Percentiles rank a stretch among this genome's conserved stretches.
These are phyloP conservation scores for Neofusicoccum kwambonambiense DNA, from an alignment of 2,329 filamentous ascomycete species.

Conservation along the genomic window DNA sequence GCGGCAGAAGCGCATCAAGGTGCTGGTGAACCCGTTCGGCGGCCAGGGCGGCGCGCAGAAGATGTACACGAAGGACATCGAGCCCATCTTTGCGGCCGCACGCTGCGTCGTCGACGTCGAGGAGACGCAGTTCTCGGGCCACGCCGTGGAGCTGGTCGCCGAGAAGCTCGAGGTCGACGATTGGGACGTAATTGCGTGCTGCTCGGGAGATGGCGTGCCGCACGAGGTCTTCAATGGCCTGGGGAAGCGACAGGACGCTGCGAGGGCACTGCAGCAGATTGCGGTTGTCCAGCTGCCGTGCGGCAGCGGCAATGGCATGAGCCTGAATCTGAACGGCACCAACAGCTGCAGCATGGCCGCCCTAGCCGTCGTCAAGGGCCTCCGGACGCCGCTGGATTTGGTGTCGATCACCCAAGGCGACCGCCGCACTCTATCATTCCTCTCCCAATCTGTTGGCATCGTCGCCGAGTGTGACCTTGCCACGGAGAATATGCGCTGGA, in stretches of 20 bases:
- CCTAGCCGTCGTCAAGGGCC: conserved; percentile 80
- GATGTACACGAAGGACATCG: conserved; percentile 71
- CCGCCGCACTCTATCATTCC: conserved; percentile 74
- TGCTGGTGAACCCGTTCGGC: conserved; percentile 87
- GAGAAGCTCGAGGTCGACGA: conserved; percentile 72
- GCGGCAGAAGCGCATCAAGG: conserved; percentile 74
- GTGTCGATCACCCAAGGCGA: conserved; percentile 83
- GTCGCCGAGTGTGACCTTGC: conserved; percentile 87
- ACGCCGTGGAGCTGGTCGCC: conserved; percentile 71
- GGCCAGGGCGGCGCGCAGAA: conserved; percentile 75
- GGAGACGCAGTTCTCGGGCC: conserved; percentile 67
- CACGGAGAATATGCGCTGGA: conserved; percentile 90
- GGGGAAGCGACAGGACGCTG: conserved; percentile 71
- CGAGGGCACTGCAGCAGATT: conserved; percentile 69
- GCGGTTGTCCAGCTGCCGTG: conserved; percentile 87
- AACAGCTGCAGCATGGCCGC: conserved; percentile 72
- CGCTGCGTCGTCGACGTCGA: conserved; percentile 73
- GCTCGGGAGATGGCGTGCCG: conserved; percentile 87
- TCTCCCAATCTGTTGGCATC: conserved; percentile 86
- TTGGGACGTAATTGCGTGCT: conserved; percentile 83
- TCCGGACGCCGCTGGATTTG: conserved; percentile 80
- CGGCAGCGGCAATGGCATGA: conserved; percentile 92
- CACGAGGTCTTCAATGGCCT: conserved; percentile 96
- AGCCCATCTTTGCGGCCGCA: conserved; percentile 80
- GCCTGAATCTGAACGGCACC: conserved; percentile 83